phyloP scores from a whole-genome alignment of 345 rosid genomes.

The Anacardium occidentale region DNA sequence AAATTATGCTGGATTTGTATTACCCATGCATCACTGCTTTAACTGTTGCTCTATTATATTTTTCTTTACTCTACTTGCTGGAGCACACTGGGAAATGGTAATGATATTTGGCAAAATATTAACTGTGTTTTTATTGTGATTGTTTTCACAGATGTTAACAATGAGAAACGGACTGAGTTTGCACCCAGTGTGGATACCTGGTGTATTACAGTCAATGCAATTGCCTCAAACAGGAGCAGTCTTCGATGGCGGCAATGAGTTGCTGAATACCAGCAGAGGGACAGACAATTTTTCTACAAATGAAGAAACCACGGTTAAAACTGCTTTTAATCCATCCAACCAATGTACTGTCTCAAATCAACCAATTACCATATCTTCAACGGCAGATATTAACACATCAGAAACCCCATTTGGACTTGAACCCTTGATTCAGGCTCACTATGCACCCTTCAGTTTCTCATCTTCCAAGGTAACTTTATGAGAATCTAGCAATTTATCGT shows the following conservation, averaged over 20 bases:
- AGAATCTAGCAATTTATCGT: conserved; percentile 7
- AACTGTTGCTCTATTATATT: not conserved
- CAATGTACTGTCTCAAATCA: conserved; percentile 33
- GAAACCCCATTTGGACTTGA: conserved; percentile 40
- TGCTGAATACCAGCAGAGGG: conserved; percentile 29
- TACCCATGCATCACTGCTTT: not conserved
- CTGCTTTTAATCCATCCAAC: conserved; percentile 29
- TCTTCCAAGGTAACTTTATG: conserved; percentile 44
- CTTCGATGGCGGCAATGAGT: conserved; percentile 39
- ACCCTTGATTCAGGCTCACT: conserved; percentile 33
- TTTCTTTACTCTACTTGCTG: not conserved
- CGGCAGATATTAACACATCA: conserved; percentile 25
- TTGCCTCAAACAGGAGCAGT: conserved; percentile 37
- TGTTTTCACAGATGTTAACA: conserved; percentile 49
- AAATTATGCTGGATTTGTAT: not conserved
- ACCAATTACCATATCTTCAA: conserved; percentile 27
- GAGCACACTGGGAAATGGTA: not conserved
- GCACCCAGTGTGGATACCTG: conserved; percentile 54
- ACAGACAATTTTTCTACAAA: conserved; percentile 35
- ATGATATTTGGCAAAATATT: not conserved
- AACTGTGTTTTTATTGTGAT: conserved; percentile 11
- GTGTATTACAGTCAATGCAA: conserved; percentile 44
- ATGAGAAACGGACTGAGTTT: conserved; percentile 58
- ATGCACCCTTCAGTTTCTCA: conserved; percentile 34
- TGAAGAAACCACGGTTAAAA: conserved; percentile 31